Evolutionary conservation across 2,329 filamentous ascomycete species (phyloP), one percentile per base, ranked within the genome.

Genomic region (Bipolaris bicolor): DNA sequence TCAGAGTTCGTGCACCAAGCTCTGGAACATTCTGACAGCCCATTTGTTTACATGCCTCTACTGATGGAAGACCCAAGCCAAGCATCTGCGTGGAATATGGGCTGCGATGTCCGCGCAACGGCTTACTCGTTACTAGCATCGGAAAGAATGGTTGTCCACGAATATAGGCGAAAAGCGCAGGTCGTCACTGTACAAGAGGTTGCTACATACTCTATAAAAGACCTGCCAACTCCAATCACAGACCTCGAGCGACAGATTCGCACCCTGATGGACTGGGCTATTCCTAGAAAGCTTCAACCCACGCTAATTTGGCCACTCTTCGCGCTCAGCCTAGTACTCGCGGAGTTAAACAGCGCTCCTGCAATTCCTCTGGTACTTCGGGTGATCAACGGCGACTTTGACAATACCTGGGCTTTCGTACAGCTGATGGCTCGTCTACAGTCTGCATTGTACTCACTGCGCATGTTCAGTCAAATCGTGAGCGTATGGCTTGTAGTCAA

Each of bases 21-120:
- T 7, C 37, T 67, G 10, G 52, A 48, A 11, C 33, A 45, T 5
- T 48, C 58, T 65, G 60, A 73, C 2, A 56, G 62, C 1, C 61
- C 62, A 7, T 47, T 51, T 39, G 81, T 91, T 11, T 93, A 89
- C 69, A 80, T 92, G 0, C 87, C 88, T 0, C 80, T 88, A 20
- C 72, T 92, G 0, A 76, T 87, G 11, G 80, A 82, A 53, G 80
- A 82, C 54, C 72, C 79, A 0, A 68, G 70, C 11, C 71, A 75
- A 49, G 71, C 75, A 36, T 77, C 79, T 1, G 79, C 79, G 5
- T 82, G 79, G 79, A 69, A 68, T 24, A 58, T 76, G 10, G 78
- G 77, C 1, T 57, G 68, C 13, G 63, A 72, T 5, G 57, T 79
- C 3, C 77, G 80, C 5, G 60, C 62, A 2, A 52, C 78, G 18